Evolutionary conservation across 768 basidiomycete species (phyloP), one percentile per base, ranked within the genome.

Genomic region (Lactifluus piperatus): DNA sequence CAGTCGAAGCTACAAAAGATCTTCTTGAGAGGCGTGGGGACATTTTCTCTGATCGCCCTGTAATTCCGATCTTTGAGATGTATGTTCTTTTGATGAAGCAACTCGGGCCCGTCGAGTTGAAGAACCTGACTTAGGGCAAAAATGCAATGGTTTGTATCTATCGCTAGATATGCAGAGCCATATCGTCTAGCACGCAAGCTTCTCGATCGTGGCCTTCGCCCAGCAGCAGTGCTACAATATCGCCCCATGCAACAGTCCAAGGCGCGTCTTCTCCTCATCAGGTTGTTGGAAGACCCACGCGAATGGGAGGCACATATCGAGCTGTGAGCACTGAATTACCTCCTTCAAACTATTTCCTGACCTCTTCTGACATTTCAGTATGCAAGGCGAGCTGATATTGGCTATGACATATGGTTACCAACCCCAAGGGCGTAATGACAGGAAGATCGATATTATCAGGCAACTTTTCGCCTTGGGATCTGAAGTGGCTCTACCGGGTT

Each of bases 1-100:
- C 74, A 55, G 58, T 71, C 60, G 71, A 75, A 61, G 75, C 73
- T 3, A 72, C 76, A 32, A 71, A 72, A 9, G 80, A 78, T 57
- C 68, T 84, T 27, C 71, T 84, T 27, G 81, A 82, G 41, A 81
- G 76, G 65, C 73, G 78, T 54, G 76, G 80, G 53, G 64, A 74
- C 24, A 77, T 34, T 20, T 62, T 34, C 41, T 54, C 52, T 8
- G 57, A 54, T 30, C 57, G 61, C 13, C 29, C 51, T 3, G 20
- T 5, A 14, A 24, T 43, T 27, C 45, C 57, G 14, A 27, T 62
- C 36, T 29, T 49, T 14, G 52, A 54, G 14, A 60, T 62, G 61
- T 62, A 37, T 5, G 57, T 1, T 4, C n/a, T 30, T 44, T 13
- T 0, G 22, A 14, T n/a, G 6, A 11, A n/a, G 16, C 4, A n/a